Evolutionary conservation across 2,329 filamentous ascomycete genomes (phyloP).

Genomic region (Aspergillus sp.): DNA sequence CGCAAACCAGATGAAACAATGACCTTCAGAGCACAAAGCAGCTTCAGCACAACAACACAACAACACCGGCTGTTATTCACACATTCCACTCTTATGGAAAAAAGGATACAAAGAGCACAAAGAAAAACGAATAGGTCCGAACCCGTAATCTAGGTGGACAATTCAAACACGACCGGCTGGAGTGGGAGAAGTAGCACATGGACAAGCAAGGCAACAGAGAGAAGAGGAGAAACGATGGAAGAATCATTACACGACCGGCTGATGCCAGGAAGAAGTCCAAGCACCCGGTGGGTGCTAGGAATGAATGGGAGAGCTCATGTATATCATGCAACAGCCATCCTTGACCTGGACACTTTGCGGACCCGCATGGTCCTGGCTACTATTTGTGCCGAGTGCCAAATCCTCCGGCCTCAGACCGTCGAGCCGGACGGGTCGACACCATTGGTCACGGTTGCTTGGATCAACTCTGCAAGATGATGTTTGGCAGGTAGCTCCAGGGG

Average conservation of each 20-base stretch:
- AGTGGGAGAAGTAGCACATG: background rate
- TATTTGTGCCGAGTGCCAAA: conserved; percentile 18
- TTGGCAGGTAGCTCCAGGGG: conserved; percentile 2
- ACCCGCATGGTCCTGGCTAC: conserved; percentile 6
- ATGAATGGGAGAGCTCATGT: background rate
- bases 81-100: conserved; percentile 1
- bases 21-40: background rate
- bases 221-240: background rate
- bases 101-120: background rate
- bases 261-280: background rate
- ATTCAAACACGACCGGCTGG: background rate
- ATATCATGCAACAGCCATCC: conserved; percentile 1
- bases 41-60: background rate
- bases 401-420: conserved; percentile 11
- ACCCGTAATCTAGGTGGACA: background rate
- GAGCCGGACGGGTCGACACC: background rate
- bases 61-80: conserved; percentile 9
- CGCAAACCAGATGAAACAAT: conserved; percentile 15
- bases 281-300: background rate
- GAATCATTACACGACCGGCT: background rate
- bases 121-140: background rate
- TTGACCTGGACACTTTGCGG: conserved; percentile 3
- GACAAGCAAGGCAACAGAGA: background rate
- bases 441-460: conserved; percentile 15
- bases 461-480: conserved; percentile 15